phyloP scores from a whole-genome alignment of 2,329 filamentous ascomycete genomes.

The Phaeosphaeriaceae sp. region DNA sequence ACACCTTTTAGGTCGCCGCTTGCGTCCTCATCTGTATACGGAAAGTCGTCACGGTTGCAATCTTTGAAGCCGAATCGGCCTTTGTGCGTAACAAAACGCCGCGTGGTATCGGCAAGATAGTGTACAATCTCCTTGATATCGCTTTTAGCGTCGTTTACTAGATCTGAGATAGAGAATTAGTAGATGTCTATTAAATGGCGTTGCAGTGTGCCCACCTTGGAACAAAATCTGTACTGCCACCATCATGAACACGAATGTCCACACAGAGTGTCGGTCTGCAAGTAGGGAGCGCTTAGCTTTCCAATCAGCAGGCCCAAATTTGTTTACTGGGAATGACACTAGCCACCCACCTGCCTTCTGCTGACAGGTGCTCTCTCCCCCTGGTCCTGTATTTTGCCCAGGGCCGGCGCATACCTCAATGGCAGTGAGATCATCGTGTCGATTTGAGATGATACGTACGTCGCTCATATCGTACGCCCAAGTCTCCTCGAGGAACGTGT shows the following conservation, averaged over 20 bases:
- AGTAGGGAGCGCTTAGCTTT: conserved; percentile 15
- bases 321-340: conserved; percentile 9
- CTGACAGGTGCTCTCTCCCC: conserved; percentile 8
- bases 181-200: too few relatives aligned
- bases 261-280: conserved; percentile 14
- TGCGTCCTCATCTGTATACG: conserved; percentile 13
- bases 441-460: conserved; percentile 7
- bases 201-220: conserved; percentile 6
- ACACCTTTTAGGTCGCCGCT: conserved; percentile 14
- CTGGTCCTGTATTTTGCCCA: conserved; percentile 10
- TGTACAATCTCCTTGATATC: conserved; percentile 23
- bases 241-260: conserved; percentile 23
- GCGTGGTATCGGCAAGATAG: background rate
- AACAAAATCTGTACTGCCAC: conserved; percentile 15
- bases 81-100: conserved; percentile 11
- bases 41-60: conserved; percentile 7
- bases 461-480: conserved; percentile 22
- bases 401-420: conserved; percentile 15
- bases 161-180: conserved; percentile 10
- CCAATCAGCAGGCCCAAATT: conserved; percentile 6
- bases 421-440: conserved; percentile 2
- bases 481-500: conserved; percentile 18
- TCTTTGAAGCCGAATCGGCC: conserved; percentile 2
- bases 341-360: conserved; percentile 19
- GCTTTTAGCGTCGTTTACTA: conserved; percentile 17